Conservation (phyloP, 352 stramenopile genomes). For the Globisporangium ultimum region DNA sequence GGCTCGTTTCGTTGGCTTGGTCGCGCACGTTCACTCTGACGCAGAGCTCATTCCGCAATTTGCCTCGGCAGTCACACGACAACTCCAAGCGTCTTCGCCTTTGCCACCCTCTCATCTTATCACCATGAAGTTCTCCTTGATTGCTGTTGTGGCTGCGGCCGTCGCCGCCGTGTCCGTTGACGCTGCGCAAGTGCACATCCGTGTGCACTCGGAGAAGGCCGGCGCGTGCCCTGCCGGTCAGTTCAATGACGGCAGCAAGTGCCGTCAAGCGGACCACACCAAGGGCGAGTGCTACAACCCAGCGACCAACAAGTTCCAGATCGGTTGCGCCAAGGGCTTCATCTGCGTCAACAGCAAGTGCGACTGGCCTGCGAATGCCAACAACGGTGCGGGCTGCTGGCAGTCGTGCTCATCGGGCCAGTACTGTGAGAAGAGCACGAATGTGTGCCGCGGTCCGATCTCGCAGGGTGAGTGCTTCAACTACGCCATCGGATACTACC, state of each 20-base stretch:
- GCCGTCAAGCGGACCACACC: background rate
- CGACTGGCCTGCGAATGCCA: background rate
- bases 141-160: conserved; percentile 3
- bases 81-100: background rate
- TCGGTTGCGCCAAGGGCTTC: conserved; percentile 4
- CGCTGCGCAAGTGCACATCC: conserved; percentile 9
- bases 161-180: background rate
- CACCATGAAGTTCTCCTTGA: conserved; percentile 11
- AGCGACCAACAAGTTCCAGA: conserved; percentile 1
- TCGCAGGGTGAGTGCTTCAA: conserved; percentile 10
- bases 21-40: too few relatives aligned
- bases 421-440: conserved; percentile 9
- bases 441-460: conserved; percentile 8
- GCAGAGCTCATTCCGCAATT: conserved; percentile 11
- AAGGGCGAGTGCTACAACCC: conserved; percentile 4
- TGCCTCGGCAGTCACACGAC: background rate
- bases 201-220: conserved; percentile 11
- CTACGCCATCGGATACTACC: conserved; percentile 12
- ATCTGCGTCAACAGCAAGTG: conserved; percentile 5
- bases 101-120: too few relatives aligned
- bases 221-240: background rate
- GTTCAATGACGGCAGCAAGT: conserved; percentile 1
- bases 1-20: too few relatives aligned
- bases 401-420: background rate
- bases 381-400: background rate